phyloP scores from a whole-genome alignment of 2,329 filamentous ascomycete species.

The Verticillium longisporum region DNA sequence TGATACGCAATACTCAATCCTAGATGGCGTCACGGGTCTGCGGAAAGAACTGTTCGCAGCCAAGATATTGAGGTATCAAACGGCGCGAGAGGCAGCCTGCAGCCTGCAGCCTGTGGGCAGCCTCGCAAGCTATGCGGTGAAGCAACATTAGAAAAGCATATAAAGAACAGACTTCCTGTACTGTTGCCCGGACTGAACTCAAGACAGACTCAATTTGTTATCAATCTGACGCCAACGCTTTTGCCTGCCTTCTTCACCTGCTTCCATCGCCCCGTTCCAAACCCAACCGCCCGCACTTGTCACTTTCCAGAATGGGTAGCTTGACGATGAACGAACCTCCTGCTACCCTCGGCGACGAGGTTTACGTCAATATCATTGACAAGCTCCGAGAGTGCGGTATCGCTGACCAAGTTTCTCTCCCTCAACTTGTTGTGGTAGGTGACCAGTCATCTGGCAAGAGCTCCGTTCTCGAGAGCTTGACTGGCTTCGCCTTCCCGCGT shows the following conservation, averaged over 20 bases:
- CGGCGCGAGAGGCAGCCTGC: too few relatives aligned
- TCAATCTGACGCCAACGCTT: too few relatives aligned
- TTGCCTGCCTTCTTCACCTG: neutral
- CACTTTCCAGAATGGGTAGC: neutral
- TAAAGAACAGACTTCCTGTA: too few relatives aligned
- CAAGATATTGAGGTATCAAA: too few relatives aligned
- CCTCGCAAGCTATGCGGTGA: too few relatives aligned
- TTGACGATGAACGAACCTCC: neutral
- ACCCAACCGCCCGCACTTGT: neutral
- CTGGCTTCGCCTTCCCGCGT: constrained; percentile 40
- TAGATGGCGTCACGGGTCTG: too few relatives aligned
- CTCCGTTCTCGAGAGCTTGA: constrained; percentile 67
- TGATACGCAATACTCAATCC: neutral
- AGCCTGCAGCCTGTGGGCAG: too few relatives aligned
- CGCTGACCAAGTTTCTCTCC: constrained; percentile 24
- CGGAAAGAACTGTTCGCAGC: too few relatives aligned
- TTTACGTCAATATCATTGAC: constrained; percentile 21
- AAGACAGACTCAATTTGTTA: too few relatives aligned
- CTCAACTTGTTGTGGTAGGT: constrained; percentile 73
- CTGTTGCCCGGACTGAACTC: too few relatives aligned
- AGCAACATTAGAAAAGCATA: too few relatives aligned
- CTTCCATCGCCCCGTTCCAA: neutral
- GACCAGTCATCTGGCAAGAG: constrained; percentile 84
- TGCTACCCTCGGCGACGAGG: constrained; percentile 1
- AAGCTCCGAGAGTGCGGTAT: constrained; percentile 32